Conservation (phyloP, 345 rosid genomes). For the Clarkia xantiana region DNA sequence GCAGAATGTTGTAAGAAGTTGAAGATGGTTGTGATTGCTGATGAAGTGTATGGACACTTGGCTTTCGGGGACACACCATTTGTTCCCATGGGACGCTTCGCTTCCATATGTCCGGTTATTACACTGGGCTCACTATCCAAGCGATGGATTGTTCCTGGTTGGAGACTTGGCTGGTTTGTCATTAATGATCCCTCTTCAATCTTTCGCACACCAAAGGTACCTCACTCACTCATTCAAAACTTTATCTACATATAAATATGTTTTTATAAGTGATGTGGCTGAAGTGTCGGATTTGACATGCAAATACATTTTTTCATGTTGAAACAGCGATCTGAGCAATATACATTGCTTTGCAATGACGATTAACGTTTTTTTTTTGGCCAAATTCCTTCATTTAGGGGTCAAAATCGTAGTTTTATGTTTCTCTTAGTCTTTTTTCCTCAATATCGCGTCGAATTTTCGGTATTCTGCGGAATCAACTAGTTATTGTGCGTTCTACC, state of each 20-base stretch:
- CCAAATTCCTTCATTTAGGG: too few species aligned
- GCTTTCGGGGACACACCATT: constrained; percentile 35
- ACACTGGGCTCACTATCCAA: constrained; percentile 54
- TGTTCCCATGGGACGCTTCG: constrained; percentile 41
- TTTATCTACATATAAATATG: too few species aligned
- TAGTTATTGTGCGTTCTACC: too few species aligned
- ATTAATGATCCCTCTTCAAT: constrained; percentile 26
- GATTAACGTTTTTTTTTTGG: neutral
- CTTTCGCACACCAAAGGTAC: constrained; percentile 24
- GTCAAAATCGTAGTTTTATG: too few species aligned
- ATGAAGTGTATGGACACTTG: constrained; percentile 42
- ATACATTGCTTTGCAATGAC: neutral
- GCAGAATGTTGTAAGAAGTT: constrained; percentile 44
- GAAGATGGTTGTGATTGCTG: constrained; percentile 37
- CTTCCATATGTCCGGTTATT: constrained; percentile 36
- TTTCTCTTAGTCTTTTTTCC: too few species aligned
- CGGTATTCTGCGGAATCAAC: too few species aligned
- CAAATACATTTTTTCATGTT: too few species aligned
- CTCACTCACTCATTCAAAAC: neutral
- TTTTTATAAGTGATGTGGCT: too few species aligned
- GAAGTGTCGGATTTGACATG: too few species aligned
- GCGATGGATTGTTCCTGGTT: constrained; percentile 55
- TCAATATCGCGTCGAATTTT: too few species aligned
- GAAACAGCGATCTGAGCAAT: too few species aligned
- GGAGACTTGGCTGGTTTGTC: constrained; percentile 51